Evolutionary conservation across 2,329 filamentous ascomycete species (phyloP).

Genomic region (Fusarium coffeatum): DNA sequence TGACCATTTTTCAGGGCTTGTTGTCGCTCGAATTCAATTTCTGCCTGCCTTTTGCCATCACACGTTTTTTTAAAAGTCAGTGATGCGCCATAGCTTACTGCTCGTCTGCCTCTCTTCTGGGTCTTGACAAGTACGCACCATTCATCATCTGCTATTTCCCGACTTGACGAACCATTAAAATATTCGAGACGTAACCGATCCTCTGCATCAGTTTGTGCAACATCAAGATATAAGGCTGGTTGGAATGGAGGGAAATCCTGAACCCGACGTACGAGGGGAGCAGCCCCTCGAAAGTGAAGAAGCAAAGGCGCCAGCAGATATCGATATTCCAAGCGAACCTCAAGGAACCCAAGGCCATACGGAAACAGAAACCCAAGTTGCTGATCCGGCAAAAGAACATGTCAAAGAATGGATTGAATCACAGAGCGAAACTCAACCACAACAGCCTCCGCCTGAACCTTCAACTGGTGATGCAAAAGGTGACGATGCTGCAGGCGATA

Average conservation of each 20-base stretch:
- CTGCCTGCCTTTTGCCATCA: background rate
- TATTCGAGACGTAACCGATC: background rate
- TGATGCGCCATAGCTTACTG: conserved; percentile 26
- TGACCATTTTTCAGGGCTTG: background rate
- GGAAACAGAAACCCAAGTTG: conserved; percentile 4
- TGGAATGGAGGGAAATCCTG: conserved; percentile 48
- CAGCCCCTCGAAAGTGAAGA: conserved; percentile 2
- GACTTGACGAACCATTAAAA: conserved; percentile 14
- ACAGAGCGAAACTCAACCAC: conserved; percentile 27
- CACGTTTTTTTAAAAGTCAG: conserved; percentile 4
- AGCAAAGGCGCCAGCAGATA: conserved; percentile 13
- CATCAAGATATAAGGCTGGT: conserved; percentile 8
- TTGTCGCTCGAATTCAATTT: background rate
- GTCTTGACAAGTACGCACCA: conserved; percentile 15
- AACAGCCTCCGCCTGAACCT: conserved; percentile 26
- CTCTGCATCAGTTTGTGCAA: conserved; percentile 13
- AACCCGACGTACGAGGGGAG: conserved; percentile 29
- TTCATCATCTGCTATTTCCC: conserved; percentile 7
- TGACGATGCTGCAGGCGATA: conserved; percentile 30
- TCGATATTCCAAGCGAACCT: conserved; percentile 10
- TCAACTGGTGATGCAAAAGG: conserved; percentile 18
- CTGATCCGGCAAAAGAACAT: conserved; percentile 27
- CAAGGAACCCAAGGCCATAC: conserved; percentile 14
- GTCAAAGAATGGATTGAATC: conserved; percentile 38
- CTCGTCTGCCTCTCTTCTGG: conserved; percentile 11